phyloP scores from a whole-genome alignment of 2,329 filamentous ascomycete species.

The Exophiala mesophila region DNA sequence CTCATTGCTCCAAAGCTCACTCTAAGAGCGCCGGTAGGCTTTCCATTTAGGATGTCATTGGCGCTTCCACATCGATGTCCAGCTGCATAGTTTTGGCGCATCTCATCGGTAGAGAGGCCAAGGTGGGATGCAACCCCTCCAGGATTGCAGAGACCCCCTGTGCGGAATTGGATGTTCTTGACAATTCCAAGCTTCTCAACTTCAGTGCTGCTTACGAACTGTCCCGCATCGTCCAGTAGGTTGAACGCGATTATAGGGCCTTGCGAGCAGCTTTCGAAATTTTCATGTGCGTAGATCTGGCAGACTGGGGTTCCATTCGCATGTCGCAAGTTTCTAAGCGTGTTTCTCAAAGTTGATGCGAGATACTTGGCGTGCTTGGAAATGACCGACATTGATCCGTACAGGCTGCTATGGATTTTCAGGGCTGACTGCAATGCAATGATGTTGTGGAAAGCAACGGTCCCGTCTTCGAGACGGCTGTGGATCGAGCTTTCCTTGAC shows the following conservation, averaged over 20 bases:
- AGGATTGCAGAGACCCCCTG: constrained; percentile 86
- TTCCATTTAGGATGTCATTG: constrained; percentile 74
- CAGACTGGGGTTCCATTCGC: constrained; percentile 63
- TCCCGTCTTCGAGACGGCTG: constrained; percentile 83
- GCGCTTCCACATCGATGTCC: constrained; percentile 81
- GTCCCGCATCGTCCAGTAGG: constrained; percentile 60
- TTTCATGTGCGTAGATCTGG: constrained; percentile 54
- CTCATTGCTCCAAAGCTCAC: constrained; percentile 90
- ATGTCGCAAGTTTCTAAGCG: constrained; percentile 60
- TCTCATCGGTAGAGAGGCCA: constrained; percentile 71
- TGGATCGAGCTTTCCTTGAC: constrained; percentile 68
- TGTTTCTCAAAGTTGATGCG: constrained; percentile 53
- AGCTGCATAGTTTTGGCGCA: constrained; percentile 76
- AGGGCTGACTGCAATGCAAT: constrained; percentile 74
- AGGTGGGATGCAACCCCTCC: constrained; percentile 74
- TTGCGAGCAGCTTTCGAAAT: constrained; percentile 34
- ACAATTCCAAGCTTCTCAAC: constrained; percentile 80
- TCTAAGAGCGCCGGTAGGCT: constrained; percentile 81
- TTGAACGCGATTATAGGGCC: constrained; percentile 86
- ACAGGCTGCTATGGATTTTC: constrained; percentile 62
- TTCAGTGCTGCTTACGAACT: constrained; percentile 75
- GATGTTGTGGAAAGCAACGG: constrained; percentile 84
- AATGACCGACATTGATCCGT: constrained; percentile 64
- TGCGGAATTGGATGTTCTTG: constrained; percentile 76
- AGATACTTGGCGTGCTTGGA: constrained; percentile 67